Evolutionary conservation across 75 land plant genomes (phyloP), one percentile per base, ranked within the genome.

Genomic region (Adiantum capillusveneris): DNA sequence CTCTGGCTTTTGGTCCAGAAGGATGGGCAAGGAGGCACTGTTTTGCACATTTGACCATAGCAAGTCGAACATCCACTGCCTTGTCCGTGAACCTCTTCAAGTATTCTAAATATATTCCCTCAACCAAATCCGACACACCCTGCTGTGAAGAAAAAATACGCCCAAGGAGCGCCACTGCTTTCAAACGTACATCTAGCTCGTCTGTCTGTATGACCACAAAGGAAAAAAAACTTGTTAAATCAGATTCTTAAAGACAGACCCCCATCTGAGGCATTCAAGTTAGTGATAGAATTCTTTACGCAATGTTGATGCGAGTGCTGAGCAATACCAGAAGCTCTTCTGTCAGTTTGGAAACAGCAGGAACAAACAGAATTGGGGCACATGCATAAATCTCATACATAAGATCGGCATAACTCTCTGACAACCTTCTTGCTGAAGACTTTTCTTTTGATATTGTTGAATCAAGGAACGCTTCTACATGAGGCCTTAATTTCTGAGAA

Each of bases 81-180:
- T 82, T 84, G 56, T 88, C 93, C 49, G 83, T 75, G 66, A 85
- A 50, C 51, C 89, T 81, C 59, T 79, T 84, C 42, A 84, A 39
- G 51, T 81, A 88, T 53, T 88, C 93, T 0, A 69, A 45, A 60
- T 81, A 81, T 5, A 88, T 60, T 30, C 82, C 81, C 58, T 71
- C 69, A 60, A 82, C 83, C 17, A 50, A 25, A 52, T 81, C 79
- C 53, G 78, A 53, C 0, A 84, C 71, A 44, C 63, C 11, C 41
- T 56, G 60, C 1, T 79, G 85, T 34, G 80, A 61, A 57, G 84
- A 50, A 70, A 84, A 84, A 7, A 85, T 57, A 20, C 80, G 74
- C 27, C 93, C 93, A 53, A 85, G 72, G 34, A 85, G 64, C 31
- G 66, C 55, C 56, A 88, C 93, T 18, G 93, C 75, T 53, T 77